A percentile compares a stretch with the other conserved stretches of the same genome.
Conservation (phyloP, 2,329 filamentous ascomycete genomes). For the Ampelomyces quisqualis region DNA sequence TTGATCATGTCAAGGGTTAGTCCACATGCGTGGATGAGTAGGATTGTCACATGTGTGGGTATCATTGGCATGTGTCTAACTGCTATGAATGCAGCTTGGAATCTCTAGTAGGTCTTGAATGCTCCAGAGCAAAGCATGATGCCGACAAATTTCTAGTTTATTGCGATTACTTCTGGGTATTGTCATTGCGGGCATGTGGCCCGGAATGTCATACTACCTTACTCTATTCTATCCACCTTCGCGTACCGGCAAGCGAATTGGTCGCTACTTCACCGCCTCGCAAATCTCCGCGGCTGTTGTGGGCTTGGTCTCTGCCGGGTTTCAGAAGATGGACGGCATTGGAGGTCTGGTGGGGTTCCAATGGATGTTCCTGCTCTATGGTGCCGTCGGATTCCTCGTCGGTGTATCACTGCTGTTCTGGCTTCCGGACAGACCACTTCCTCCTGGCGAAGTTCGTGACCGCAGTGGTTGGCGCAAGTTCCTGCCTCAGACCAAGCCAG, state of each 20-base stretch:
- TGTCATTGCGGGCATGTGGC: slow-evolving; percentile 93
- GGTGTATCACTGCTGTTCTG: slow-evolving; percentile 80
- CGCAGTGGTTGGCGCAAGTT: slow-evolving; percentile 59
- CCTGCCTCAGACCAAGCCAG: slow-evolving; percentile 69
- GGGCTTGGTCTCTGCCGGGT: slow-evolving; percentile 84
- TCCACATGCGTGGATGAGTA: slow-evolving; percentile 86
- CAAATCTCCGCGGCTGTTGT: slow-evolving; percentile 89
- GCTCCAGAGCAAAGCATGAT: not conserved
- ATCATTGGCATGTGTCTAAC: slow-evolving; percentile 81
- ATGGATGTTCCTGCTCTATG: slow-evolving; percentile 92
- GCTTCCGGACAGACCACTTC: slow-evolving; percentile 79
- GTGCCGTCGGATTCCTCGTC: slow-evolving; percentile 69
- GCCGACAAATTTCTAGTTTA: slow-evolving; percentile 48
- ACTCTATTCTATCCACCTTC: slow-evolving; percentile 90
- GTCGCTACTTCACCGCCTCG: slow-evolving; percentile 83
- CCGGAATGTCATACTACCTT: slow-evolving; percentile 89
- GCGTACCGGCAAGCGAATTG: slow-evolving; percentile 82
- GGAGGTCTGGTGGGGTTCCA: slow-evolving; percentile 77
- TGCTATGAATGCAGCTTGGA: slow-evolving; percentile 79
- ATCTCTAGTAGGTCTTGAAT: slow-evolving; percentile 65
- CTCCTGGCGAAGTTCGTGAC: slow-evolving; percentile 64
- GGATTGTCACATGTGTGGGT: slow-evolving; percentile 85
- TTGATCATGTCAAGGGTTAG: slow-evolving; percentile 83
- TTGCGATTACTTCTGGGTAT: slow-evolving; percentile 81
- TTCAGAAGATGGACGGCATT: slow-evolving; percentile 83